phyloP scores from a whole-genome alignment of 2,329 filamentous ascomycete species.

The Thermothelomyces thermophilus region DNA sequence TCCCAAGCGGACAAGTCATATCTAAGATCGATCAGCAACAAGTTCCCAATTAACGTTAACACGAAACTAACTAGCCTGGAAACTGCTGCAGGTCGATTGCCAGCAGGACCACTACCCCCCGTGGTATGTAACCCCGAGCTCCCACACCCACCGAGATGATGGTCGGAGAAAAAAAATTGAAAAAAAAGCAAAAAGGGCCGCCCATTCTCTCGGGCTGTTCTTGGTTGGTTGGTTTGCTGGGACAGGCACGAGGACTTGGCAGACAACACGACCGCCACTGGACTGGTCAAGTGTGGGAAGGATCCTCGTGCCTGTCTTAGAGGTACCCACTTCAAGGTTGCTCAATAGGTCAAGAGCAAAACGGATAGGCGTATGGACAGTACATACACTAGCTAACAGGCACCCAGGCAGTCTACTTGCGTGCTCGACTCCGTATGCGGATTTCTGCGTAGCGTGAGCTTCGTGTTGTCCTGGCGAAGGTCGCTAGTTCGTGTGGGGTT shows the following conservation, averaged over 20 bases:
- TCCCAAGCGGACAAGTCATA: background rate
- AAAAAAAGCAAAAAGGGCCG: too few species aligned
- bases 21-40: background rate
- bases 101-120: background rate
- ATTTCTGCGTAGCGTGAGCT: too few species aligned
- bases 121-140: conserved; percentile 4
- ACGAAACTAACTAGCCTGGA: background rate
- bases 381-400: too few species aligned
- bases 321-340: too few species aligned
- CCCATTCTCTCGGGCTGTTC: background rate
- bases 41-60: background rate
- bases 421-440: too few species aligned
- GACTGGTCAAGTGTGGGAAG: background rate
- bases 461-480: background rate
- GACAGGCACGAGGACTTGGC: background rate
- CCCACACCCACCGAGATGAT: background rate
- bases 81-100: background rate
- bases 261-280: background rate
- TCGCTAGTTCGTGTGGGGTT: conserved; percentile 11
- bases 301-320: background rate
- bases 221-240: background rate
- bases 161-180: background rate
- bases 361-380: too few species aligned
- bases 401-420: too few species aligned
- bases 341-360: background rate